These are phyloP conservation scores for Pseudoscleropodium purum DNA, from an alignment of 225 moss, liverwort and hornwort genomes.

Conservation along the genomic window DNA sequence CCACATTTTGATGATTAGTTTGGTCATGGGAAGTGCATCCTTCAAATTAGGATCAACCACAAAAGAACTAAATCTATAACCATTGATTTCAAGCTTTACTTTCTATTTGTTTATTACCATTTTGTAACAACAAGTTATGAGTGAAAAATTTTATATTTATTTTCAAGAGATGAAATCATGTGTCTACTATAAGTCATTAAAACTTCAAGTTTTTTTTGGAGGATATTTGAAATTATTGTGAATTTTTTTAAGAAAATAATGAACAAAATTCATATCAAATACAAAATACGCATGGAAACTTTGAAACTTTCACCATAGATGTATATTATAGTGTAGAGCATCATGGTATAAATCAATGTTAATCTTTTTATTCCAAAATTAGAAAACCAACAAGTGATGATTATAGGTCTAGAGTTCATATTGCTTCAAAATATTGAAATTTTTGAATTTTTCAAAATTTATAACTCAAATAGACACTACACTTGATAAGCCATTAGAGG, in stretches of 20 bases:
- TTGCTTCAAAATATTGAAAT: background rate
- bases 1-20: no score
- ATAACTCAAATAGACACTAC: accelerated
- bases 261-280: no score
- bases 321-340: no score
- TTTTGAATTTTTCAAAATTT: background rate
- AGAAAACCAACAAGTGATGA: background rate
- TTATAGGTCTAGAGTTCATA: background rate
- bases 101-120: background rate
- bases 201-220: no score
- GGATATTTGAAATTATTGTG: background rate
- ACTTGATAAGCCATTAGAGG: no score
- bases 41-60: no score
- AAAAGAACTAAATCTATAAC: no score
- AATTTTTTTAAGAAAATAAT: background rate
- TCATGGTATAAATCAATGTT: background rate
- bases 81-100: background rate
- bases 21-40: no score
- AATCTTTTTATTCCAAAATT: accelerated
- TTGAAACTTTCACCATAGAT: background rate
- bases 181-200: background rate
- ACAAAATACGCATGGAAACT: no score
- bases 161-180: background rate
- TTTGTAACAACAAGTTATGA: background rate
- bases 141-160: background rate